Conservation (phyloP, 179 eudicot species). For the Corrigiola litoralis region DNA sequence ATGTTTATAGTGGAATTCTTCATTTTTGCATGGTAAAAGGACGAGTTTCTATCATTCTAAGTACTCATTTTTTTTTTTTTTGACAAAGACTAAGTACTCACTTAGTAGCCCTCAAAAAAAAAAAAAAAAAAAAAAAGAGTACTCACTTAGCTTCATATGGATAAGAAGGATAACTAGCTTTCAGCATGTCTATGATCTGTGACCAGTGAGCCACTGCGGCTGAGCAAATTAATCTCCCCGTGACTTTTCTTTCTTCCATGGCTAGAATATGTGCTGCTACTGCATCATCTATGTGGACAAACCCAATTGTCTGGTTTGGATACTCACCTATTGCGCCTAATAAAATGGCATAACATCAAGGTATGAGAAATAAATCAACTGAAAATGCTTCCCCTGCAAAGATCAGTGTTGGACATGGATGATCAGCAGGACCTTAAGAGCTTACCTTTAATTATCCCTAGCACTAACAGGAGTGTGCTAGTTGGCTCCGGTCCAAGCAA, state of each 20-base stretch:
- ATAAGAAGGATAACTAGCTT: conserved; percentile 60
- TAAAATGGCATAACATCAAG: background rate
- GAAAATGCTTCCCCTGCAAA: too few relatives aligned
- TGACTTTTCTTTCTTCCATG: conserved; percentile 64
- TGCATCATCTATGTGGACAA: conserved; percentile 78
- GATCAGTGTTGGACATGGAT: too few relatives aligned
- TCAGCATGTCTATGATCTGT: conserved; percentile 60
- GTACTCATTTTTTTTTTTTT: too few relatives aligned
- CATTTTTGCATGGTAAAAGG: too few relatives aligned
- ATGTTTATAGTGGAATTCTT: too few relatives aligned
- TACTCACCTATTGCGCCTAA: conserved; percentile 54
- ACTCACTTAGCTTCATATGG: conserved; percentile 52
- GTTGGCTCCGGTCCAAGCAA: conserved; percentile 68
- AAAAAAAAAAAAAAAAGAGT: background rate
- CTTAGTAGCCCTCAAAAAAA: conserved; percentile 41
- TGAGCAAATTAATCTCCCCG: conserved; percentile 74
- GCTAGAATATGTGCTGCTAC: conserved; percentile 67
- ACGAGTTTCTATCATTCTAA: too few relatives aligned
- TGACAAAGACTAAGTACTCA: too few relatives aligned
- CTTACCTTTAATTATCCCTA: conserved; percentile 53
- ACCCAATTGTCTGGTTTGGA: conserved; percentile 51
- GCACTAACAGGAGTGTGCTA: conserved; percentile 54
- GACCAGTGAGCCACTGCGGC: conserved; percentile 74
- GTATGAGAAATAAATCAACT: background rate
- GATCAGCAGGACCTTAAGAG: too few relatives aligned